Conservation (phyloP, 2,329 filamentous ascomycete genomes). For the Epichloe bromicola region DNA sequence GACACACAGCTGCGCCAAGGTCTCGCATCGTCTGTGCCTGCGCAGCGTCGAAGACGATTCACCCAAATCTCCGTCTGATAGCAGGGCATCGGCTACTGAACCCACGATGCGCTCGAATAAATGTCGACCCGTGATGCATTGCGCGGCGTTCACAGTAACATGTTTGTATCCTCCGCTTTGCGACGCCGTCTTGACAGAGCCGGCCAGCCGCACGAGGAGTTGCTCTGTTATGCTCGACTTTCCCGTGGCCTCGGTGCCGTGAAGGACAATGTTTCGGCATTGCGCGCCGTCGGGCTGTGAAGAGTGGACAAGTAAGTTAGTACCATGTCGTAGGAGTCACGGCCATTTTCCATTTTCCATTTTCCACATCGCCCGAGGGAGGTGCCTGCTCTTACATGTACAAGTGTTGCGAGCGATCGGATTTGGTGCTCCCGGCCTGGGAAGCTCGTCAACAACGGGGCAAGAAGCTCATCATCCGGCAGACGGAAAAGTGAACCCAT, state of each 20-base stretch:
- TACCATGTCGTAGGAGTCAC: no score
- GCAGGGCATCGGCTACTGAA: slow-evolving; percentile 41
- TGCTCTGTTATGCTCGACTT: slow-evolving; percentile 61
- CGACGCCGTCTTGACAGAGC: slow-evolving; percentile 7
- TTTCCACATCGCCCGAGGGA: no score
- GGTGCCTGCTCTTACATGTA: slow-evolving; percentile 28
- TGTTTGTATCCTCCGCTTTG: slow-evolving; percentile 31
- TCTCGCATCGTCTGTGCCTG: slow-evolving; percentile 52
- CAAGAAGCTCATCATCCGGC: slow-evolving; percentile 37
- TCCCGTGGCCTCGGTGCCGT: slow-evolving; percentile 78
- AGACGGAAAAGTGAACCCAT: slow-evolving; percentile 34
- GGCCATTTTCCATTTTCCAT: no score
- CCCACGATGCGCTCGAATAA: slow-evolving; percentile 59
- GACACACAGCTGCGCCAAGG: slow-evolving; percentile 61
- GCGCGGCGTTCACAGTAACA: slow-evolving; percentile 53
- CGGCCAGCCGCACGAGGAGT: slow-evolving; percentile 19
- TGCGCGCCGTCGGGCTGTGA: slow-evolving; percentile 50
- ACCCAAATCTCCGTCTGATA: slow-evolving; percentile 20
- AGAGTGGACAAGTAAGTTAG: background rate
- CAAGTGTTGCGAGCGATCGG: slow-evolving; percentile 40
- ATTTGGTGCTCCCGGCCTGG: slow-evolving; percentile 48
- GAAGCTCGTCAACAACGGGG: slow-evolving; percentile 33
- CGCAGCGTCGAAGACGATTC: background rate
- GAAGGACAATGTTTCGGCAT: slow-evolving; percentile 61
- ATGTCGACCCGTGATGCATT: slow-evolving; percentile 69